Percentiles rank a stretch among this genome's conserved stretches.
phyloP scores from a whole-genome alignment of 2,329 filamentous ascomycete genomes.

The Neocucurbitaria cava region DNA sequence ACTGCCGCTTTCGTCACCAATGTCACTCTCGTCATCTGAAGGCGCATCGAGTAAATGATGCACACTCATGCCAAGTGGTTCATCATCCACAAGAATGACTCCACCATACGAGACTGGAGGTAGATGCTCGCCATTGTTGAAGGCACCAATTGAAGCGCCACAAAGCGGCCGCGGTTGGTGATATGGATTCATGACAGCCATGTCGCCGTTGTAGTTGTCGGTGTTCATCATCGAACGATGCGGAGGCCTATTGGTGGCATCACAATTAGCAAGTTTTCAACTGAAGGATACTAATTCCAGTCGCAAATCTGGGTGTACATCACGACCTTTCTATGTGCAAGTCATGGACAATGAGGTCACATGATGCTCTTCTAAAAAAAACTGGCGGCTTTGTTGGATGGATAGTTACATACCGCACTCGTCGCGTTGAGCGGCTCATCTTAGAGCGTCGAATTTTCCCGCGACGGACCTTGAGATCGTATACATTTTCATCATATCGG shows the following conservation, averaged over 20 bases:
- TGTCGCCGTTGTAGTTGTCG: slow-evolving; percentile 44
- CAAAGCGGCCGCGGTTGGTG: slow-evolving; percentile 82
- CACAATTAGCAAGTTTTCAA: neutral
- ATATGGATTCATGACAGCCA: slow-evolving; percentile 68
- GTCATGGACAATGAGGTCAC: neutral
- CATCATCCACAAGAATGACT: slow-evolving; percentile 81
- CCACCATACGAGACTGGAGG: slow-evolving; percentile 92
- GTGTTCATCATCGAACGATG: slow-evolving; percentile 52
- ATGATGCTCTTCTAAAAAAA: neutral
- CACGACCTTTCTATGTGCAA: neutral
- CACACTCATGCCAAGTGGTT: slow-evolving; percentile 91
- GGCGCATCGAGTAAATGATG: slow-evolving; percentile 88
- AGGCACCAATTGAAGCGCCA: slow-evolving; percentile 92
- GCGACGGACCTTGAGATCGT: slow-evolving; percentile 74
- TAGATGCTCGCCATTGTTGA: slow-evolving; percentile 81
- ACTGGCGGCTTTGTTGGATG: neutral
- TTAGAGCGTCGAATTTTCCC: slow-evolving; percentile 72
- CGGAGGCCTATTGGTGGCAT: slow-evolving; percentile 23
- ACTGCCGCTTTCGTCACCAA: slow-evolving; percentile 45
- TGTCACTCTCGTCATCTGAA: slow-evolving; percentile 59
- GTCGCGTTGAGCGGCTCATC: slow-evolving; percentile 47
- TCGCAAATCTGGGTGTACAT: neutral
- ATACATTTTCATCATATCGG: slow-evolving; percentile 69
- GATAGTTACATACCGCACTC: slow-evolving; percentile 19
- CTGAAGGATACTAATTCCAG: neutral